These are phyloP conservation scores for Antitrichia curtipendula DNA, from an alignment of 225 moss, liverwort and hornwort genomes.

Conservation along the genomic window DNA sequence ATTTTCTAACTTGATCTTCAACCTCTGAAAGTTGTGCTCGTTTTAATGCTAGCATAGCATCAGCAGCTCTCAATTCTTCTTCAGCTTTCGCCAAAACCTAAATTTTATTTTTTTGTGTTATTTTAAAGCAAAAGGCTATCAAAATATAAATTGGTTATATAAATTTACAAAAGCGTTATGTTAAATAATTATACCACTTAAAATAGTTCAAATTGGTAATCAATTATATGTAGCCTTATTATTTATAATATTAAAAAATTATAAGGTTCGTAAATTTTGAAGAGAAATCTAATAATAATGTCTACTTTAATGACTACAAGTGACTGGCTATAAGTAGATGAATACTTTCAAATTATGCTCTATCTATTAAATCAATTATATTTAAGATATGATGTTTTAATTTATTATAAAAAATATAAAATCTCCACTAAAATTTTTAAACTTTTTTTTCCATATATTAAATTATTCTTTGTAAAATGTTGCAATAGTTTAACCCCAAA, in stretches of 20 bases:
- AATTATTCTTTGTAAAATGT: neutral
- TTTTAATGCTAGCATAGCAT: conserved; percentile 51
- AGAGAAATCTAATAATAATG: neutral
- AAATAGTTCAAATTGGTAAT: too few species aligned
- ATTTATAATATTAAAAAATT: too few species aligned
- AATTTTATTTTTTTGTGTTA: neutral
- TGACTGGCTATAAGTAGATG: neutral
- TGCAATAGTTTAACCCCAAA: neutral
- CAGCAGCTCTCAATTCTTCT: conserved; percentile 38
- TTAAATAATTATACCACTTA: too few species aligned
- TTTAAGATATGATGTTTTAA: neutral
- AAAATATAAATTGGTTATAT: neutral
- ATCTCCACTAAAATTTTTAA: neutral
- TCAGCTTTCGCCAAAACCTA: conserved; percentile 53
- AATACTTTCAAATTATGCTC: neutral
- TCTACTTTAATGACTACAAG: neutral
- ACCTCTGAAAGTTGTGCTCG: conserved; percentile 56
- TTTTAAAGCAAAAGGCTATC: neutral
- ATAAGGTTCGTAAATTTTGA: neutral
- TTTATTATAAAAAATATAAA: neutral
- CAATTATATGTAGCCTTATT: neutral
- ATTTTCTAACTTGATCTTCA: conserved; percentile 49
- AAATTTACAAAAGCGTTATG: too few species aligned
- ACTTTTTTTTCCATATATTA: too few species aligned
- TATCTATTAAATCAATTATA: neutral